Percentiles rank a stretch among this genome's conserved stretches.
Conservation (phyloP, 305 asterid species). For the Fraxinus nigra region DNA sequence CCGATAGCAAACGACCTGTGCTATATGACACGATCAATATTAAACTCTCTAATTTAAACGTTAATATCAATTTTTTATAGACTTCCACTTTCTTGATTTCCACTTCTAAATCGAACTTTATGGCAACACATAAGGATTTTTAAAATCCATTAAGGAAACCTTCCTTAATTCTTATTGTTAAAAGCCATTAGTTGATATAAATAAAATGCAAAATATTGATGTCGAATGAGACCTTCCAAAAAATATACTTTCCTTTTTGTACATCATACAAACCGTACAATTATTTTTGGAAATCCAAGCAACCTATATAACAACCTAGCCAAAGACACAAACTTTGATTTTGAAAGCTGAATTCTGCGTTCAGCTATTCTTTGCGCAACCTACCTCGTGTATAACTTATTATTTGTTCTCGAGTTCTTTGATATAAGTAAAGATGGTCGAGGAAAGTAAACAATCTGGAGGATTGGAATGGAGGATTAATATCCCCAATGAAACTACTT, state of each 20-base stretch:
- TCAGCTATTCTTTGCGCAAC: neutral
- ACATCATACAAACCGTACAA: conserved; percentile 11
- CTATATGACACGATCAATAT: neutral
- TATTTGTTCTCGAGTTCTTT: neutral
- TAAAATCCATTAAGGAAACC: too few relatives aligned
- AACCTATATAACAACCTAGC: conserved; percentile 26
- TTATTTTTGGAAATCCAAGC: conserved; percentile 15
- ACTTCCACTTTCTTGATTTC: neutral
- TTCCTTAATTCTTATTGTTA: neutral
- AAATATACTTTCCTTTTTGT: too few relatives aligned
- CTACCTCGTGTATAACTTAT: neutral
- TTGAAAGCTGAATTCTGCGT: conserved; percentile 16
- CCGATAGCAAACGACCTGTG: neutral
- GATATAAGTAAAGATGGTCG: conserved; percentile 23
- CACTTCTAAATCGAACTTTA: neutral
- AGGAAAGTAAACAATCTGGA: conserved; percentile 26
- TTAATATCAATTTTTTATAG: neutral
- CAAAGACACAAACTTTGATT: conserved; percentile 24
- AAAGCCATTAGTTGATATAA: conserved; percentile 21
- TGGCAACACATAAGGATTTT: too few relatives aligned
- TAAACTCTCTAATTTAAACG: neutral
- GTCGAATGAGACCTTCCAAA: neutral
- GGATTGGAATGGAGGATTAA: conserved; percentile 65
- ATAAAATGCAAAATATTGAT: conserved; percentile 23
- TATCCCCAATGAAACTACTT: conserved; percentile 42